These are phyloP conservation scores for Globisporangium acanthophoron DNA, from an alignment of 352 stramenopile species.

Conservation along the genomic window DNA sequence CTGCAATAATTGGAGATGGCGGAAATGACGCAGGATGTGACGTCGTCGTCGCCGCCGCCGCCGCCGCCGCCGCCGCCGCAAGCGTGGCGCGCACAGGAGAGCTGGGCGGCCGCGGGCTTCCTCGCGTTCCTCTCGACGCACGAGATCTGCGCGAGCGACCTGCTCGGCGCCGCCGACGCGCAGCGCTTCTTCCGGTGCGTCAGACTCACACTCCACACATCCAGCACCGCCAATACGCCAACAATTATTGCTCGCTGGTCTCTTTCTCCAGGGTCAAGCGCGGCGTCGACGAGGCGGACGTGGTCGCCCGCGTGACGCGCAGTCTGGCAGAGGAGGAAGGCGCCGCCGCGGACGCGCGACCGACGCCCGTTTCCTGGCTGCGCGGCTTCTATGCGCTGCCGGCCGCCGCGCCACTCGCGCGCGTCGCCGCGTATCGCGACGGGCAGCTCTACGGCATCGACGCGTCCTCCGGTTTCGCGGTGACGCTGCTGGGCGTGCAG, in stretches of 20 bases:
- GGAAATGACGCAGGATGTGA: too few species aligned
- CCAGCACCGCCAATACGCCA: too few species aligned
- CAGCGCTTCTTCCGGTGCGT: slow-evolving; percentile 60
- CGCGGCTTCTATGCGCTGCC: slow-evolving; percentile 63
- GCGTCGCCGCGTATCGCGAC: slow-evolving; percentile 36
- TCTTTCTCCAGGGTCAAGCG: slow-evolving; percentile 6
- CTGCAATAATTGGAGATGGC: too few species aligned
- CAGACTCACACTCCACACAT: neutral
- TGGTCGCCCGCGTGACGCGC: slow-evolving; percentile 1
- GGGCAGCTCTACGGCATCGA: slow-evolving; percentile 82
- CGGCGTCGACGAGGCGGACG: slow-evolving; percentile 6
- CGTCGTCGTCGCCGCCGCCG: too few species aligned
- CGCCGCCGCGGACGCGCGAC: slow-evolving; percentile 3
- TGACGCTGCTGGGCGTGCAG: slow-evolving; percentile 48
- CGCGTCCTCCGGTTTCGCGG: slow-evolving; percentile 69
- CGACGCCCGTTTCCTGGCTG: slow-evolving; percentile 39
- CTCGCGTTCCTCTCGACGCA: slow-evolving; percentile 50
- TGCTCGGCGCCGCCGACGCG: slow-evolving; percentile 21
- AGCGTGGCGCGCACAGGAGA: slow-evolving; percentile 28
- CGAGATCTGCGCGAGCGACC: slow-evolving; percentile 34
- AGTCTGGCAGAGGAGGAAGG: slow-evolving; percentile 4
- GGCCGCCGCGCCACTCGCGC: slow-evolving; percentile 32
- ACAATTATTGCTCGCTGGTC: neutral
- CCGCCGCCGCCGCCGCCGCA: too few species aligned
- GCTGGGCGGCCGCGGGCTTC: slow-evolving; percentile 51